Base-by-base conservation (phyloP, 2,329 filamentous ascomycete genomes). In the Curvularia sp. region DNA sequence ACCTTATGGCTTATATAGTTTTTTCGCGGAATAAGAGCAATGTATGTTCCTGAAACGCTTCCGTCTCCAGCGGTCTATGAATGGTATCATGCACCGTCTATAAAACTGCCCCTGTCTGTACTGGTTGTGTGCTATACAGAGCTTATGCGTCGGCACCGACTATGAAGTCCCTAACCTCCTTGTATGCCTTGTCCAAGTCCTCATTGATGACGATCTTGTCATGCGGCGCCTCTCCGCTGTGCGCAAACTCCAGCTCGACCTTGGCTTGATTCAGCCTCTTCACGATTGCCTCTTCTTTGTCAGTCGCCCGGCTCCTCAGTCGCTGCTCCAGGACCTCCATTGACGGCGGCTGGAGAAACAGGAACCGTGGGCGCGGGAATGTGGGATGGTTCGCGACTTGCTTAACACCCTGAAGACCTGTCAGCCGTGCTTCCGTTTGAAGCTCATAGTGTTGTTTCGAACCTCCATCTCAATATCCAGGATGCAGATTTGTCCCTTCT, bases 381-480 rank as follows among this genome's bases (percentile, higher is more conserved):
- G 83, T 83, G 49, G 72, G 73, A 60, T 89, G 90, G 61, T 85
- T 84, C 78, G 93, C 92, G 72, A 97, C 91, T 80, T 97, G 93
- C 82, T 97, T 97, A 57, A 97, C 93, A 60, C 93, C 93, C 85
- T 87, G 61, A 36, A 28, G 25, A 18, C 12, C 18, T 13, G 21
- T 58, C 13, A 58, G 51, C 32, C 13, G 12, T 25, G 28, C 27
- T 15, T 9, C 32, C 2, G 27, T 18, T 6, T 46, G 5, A 45
- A 27, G 4, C 36, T 19, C 0, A 21, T 30, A 0, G 21, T 6
- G 9, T n/a, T 23, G 32, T 2, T 53, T 49, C 62, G 5, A 75
- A 89, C 88, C 86, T 97, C 93, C 92, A 97, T 97, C 83, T 97
- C 94, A 74, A 97, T 98, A 77, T 98, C 94, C 67, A 97, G 81